These are phyloP conservation scores for Boechera divaricarpa DNA, from an alignment of 345 rosid genomes.

Conservation along the genomic window DNA sequence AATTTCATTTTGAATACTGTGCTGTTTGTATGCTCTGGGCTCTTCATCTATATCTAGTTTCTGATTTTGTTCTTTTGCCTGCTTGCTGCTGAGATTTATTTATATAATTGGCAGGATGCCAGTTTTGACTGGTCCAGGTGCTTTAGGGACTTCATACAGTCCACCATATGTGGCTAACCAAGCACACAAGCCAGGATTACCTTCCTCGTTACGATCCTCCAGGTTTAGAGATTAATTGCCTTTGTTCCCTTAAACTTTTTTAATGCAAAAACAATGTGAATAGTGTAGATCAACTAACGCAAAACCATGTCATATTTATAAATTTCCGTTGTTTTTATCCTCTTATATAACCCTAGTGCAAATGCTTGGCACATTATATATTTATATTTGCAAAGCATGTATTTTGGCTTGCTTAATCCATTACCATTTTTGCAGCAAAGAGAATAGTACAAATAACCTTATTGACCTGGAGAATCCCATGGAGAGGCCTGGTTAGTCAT, in stretches of 20 bases:
- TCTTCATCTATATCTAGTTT: slow-evolving; percentile 22
- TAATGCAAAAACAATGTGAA: slow-evolving; percentile 9
- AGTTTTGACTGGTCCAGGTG: slow-evolving; percentile 85
- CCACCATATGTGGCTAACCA: slow-evolving; percentile 77
- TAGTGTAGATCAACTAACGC: not conserved
- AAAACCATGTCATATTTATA: slow-evolving; percentile 1
- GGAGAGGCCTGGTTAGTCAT: slow-evolving; percentile 46
- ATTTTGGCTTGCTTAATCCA: slow-evolving; percentile 14
- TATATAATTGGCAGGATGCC: slow-evolving; percentile 75
- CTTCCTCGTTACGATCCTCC: slow-evolving; percentile 66
- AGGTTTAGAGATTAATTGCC: slow-evolving; percentile 53
- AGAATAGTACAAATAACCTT: slow-evolving; percentile 28
- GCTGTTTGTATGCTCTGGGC: not conserved
- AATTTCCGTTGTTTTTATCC: not conserved
- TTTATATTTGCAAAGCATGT: slow-evolving; percentile 19
- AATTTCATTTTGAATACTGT: slow-evolving; percentile 10
- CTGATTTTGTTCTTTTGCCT: slow-evolving; percentile 10
- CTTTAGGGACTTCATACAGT: slow-evolving; percentile 77
- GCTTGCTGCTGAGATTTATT: slow-evolving; percentile 15
- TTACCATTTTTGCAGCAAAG: slow-evolving; percentile 40
- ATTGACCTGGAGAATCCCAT: slow-evolving; percentile 19
- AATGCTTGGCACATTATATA: slow-evolving; percentile 15
- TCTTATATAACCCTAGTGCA: not conserved
- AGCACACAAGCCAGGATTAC: slow-evolving; percentile 56
- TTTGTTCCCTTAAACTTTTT: not conserved